These are phyloP conservation scores for Cunninghamia lanceolata DNA, from an alignment of 75 land plant species.

Conservation along the genomic window DNA sequence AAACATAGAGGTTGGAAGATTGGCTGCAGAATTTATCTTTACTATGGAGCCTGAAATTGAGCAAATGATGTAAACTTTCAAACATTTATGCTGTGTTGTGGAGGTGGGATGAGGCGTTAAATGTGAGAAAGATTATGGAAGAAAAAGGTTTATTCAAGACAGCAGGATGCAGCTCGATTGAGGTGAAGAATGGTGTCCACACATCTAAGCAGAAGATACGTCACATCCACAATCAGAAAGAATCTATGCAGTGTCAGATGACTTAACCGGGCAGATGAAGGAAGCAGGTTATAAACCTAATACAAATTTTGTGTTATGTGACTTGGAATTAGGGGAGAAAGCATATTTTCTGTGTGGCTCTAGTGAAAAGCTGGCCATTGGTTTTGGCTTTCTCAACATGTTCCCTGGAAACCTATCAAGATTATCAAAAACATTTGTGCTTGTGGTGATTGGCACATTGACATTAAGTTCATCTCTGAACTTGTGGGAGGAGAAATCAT, in stretches of 20 bases:
- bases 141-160: constrained; percentile 11
- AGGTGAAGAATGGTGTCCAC: constrained; percentile 16
- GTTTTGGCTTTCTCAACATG: constrained; percentile 17
- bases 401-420: constrained; percentile 2
- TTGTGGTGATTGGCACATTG: constrained; percentile 17
- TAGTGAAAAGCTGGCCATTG: constrained; percentile 25
- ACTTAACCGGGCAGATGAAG: constrained; percentile 11
- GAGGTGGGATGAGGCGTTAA: constrained; percentile 17
- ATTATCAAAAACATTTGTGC: constrained; percentile 17
- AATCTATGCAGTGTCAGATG: constrained; percentile 9
- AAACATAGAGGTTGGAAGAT: constrained; percentile 12
- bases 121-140: constrained; percentile 6
- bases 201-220: constrained; percentile 8
- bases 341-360: constrained; percentile 2
- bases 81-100: constrained; percentile 25
- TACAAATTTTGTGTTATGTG: constrained; percentile 3
- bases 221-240: constrained; percentile 4
- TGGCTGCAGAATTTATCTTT: background rate
- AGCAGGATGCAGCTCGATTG: constrained; percentile 20
- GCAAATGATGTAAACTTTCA: constrained; percentile 16
- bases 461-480: constrained; percentile 15
- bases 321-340: background rate
- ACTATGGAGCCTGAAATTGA: background rate
- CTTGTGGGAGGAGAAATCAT: constrained; percentile 10
- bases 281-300: constrained; percentile 1